Evolutionary conservation across 306 rosid species (phyloP).

Genomic region (Carpinus viminea): DNA sequence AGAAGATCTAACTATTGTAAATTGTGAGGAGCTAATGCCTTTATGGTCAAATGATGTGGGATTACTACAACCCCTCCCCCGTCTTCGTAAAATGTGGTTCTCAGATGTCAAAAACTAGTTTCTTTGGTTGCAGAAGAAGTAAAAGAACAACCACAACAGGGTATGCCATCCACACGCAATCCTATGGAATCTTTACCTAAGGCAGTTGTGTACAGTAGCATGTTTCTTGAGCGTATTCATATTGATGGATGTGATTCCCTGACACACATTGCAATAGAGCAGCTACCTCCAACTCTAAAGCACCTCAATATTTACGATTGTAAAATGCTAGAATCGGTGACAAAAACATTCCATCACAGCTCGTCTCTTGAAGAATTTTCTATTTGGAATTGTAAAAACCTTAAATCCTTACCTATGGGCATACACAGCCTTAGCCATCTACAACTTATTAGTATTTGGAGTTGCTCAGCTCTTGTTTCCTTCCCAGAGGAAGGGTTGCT

Average conservation of each 20-base stretch:
- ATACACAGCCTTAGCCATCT: neutral
- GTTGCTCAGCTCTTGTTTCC: neutral
- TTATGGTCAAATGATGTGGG: neutral
- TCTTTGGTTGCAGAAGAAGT: neutral
- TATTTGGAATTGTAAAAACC: neutral
- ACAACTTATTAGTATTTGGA: rapidly evolving
- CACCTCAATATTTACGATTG: rapidly evolving
- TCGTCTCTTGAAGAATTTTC: neutral
- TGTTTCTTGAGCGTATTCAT: neutral
- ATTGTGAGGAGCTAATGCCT: neutral
- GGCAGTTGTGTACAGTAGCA: neutral
- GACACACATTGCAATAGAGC: neutral
- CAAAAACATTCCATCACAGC: constrained; percentile 1
- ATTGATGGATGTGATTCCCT: neutral
- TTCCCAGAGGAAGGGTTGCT: neutral
- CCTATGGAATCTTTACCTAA: neutral
- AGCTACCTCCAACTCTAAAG: neutral
- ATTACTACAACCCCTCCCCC: neutral
- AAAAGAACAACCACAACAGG: neutral
- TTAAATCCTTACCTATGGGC: neutral
- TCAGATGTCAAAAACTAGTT: neutral
- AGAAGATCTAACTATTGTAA: neutral
- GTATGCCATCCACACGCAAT: neutral
- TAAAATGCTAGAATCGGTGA: constrained; percentile 4
- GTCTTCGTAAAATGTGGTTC: neutral